phyloP scores from a whole-genome alignment of 2,329 filamentous ascomycete genomes.

The Penicillium sp. region DNA sequence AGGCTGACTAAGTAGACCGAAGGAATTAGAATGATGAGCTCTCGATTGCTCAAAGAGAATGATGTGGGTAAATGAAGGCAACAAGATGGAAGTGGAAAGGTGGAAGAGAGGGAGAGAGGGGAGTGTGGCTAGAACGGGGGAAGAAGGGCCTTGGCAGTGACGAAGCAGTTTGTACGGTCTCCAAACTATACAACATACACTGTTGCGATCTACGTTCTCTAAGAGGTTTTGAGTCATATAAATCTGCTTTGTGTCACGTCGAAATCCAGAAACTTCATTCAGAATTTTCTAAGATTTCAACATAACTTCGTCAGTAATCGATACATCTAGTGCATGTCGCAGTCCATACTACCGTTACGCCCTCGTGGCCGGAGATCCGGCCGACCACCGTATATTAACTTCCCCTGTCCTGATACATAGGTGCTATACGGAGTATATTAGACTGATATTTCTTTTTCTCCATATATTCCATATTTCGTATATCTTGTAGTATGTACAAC shows the following conservation, averaged over 20 bases:
- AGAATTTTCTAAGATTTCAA: background rate
- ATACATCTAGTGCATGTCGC: background rate
- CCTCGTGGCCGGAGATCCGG: slow-evolving; percentile 7
- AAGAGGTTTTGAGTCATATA: background rate
- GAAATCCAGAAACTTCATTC: background rate
- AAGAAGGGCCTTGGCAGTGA: slow-evolving; percentile 27
- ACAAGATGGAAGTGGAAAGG: slow-evolving; percentile 12
- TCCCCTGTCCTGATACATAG: background rate
- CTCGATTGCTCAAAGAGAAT: background rate
- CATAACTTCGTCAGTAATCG: background rate
- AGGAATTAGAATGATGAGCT: background rate
- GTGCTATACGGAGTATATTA: no score
- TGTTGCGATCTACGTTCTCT: slow-evolving; percentile 5
- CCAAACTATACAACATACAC: background rate
- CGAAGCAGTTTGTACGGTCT: slow-evolving; percentile 17
- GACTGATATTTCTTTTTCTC: no score
- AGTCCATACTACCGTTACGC: background rate
- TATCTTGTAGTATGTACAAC: no score
- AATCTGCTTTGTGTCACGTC: background rate
- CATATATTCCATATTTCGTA: no score
- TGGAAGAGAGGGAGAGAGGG: slow-evolving; percentile 15
- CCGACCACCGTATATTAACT: background rate
- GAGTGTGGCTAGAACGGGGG: slow-evolving; percentile 27
- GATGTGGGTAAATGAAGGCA: slow-evolving; percentile 1
- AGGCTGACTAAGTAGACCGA: slow-evolving; percentile 14